Percentiles rank a stretch among this genome's conserved stretches.
Conservation (phyloP, 768 basidiomycete genomes). For the Goffeauzyma gilvescens region DNA sequence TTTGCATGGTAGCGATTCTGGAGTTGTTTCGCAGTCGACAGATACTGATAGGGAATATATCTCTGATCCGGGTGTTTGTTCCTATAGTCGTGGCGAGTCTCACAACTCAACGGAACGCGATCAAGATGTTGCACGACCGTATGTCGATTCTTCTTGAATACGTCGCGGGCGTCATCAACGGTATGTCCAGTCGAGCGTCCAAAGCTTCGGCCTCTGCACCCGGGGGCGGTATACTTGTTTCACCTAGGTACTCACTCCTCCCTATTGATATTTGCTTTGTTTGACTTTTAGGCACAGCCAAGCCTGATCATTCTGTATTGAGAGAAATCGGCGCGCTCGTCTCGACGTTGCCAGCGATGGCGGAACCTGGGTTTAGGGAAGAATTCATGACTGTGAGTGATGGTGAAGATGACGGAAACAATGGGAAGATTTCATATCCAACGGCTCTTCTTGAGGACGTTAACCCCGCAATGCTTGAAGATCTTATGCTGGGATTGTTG, state of each 20-base stretch:
- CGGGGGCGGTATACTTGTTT: background rate
- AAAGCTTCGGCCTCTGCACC: background rate
- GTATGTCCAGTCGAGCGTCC: too few species aligned
- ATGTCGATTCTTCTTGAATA: constrained; percentile 74
- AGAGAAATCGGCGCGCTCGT: constrained; percentile 70
- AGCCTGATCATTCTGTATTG: constrained; percentile 58
- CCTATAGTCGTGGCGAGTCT: constrained; percentile 67
- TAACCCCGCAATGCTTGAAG: too few species aligned
- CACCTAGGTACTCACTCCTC: background rate
- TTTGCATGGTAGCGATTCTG: background rate
- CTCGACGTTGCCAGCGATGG: constrained; percentile 70
- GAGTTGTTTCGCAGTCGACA: background rate
- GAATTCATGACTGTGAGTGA: constrained; percentile 78
- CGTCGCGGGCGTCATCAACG: constrained; percentile 53
- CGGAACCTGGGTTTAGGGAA: constrained; percentile 59
- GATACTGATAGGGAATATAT: background rate
- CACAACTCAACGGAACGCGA: constrained; percentile 77
- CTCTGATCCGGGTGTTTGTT: background rate
- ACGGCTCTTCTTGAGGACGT: too few species aligned
- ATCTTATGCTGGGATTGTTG: too few species aligned
- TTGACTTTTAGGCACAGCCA: constrained; percentile 42
- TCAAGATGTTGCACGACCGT: constrained; percentile 89
- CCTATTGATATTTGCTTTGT: background rate
- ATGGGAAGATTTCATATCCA: too few species aligned
- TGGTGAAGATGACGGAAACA: too few species aligned